phyloP scores from a whole-genome alignment of 2,329 filamentous ascomycete species.

The Sporothrix variecibatus region DNA sequence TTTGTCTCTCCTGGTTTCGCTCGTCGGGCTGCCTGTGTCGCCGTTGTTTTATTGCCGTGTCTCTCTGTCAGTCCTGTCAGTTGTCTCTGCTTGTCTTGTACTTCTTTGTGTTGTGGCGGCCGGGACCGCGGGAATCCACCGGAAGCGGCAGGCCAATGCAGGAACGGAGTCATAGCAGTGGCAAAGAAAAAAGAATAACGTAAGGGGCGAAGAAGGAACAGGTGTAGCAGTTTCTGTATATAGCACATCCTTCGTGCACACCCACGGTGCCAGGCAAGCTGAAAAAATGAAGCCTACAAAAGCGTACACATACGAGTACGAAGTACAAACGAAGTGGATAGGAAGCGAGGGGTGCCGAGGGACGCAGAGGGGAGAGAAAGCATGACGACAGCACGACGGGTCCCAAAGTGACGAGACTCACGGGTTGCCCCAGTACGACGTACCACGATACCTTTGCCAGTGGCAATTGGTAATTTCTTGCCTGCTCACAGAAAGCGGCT shows the following conservation, averaged over 20 bases:
- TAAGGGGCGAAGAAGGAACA: not conserved
- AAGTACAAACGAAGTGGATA: not conserved
- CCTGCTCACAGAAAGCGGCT: not conserved
- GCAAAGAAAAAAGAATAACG: not conserved
- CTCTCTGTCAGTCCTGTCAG: not conserved
- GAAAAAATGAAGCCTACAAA: not conserved
- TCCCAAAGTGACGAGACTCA: not conserved
- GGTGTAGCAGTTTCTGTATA: not conserved
- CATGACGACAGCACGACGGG: not conserved
- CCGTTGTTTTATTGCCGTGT: not conserved
- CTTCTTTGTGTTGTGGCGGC: slow-evolving; percentile 16
- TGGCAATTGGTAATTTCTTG: not conserved
- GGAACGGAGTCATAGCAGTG: slow-evolving; percentile 9
- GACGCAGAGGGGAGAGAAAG: not conserved
- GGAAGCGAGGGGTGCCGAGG: not conserved
- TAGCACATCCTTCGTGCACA: not conserved
- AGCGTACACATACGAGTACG: not conserved
- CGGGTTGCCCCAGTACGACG: not conserved
- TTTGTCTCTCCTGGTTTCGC: not conserved
- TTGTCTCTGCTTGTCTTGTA: not conserved
- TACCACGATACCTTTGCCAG: not conserved
- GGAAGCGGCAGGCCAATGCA: slow-evolving; percentile 20
- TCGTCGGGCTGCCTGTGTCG: no score
- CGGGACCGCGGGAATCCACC: slow-evolving; percentile 12
- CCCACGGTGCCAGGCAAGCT: not conserved